phyloP scores from a whole-genome alignment of 345 rosid species.

The Eucalyptus erythrocorys region DNA sequence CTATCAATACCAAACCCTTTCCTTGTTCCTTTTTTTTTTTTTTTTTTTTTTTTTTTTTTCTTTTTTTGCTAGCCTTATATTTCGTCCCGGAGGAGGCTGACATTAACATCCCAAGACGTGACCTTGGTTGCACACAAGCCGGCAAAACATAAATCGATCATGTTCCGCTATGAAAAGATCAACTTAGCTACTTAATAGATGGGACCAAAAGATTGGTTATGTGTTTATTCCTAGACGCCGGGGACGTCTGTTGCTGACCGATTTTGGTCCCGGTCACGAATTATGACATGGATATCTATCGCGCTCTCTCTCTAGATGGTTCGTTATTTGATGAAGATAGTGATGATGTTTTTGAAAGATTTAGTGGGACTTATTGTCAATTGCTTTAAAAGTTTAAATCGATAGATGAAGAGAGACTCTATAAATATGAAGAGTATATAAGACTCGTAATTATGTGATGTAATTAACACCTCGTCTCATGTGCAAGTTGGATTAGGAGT shows the following conservation, averaged over 20 bases:
- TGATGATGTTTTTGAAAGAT: background rate
- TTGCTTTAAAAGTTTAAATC: background rate
- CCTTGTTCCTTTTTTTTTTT: background rate
- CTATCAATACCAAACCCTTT: background rate
- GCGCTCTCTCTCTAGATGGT: background rate
- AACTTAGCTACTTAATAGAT: background rate
- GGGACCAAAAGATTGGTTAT: background rate
- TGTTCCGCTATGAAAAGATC: background rate
- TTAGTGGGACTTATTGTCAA: background rate
- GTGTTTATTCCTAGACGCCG: background rate
- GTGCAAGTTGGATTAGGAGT: background rate
- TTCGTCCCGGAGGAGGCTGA: background rate
- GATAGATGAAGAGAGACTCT: background rate
- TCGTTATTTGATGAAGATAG: background rate
- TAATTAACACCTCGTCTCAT: background rate
- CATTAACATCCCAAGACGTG: background rate
- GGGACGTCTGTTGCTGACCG: background rate
- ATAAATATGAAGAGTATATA: background rate
- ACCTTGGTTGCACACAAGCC: background rate
- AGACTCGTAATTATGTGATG: fast-evolving
- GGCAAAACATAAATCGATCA: background rate
- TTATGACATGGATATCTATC: background rate
- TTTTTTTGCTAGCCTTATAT: background rate
- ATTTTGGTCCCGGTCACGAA: background rate
- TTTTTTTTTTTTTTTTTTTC: background rate